These are phyloP conservation scores for Leccinum pachyderme DNA, from an alignment of 1,284 basidiomycete species.

Conservation along the genomic window DNA sequence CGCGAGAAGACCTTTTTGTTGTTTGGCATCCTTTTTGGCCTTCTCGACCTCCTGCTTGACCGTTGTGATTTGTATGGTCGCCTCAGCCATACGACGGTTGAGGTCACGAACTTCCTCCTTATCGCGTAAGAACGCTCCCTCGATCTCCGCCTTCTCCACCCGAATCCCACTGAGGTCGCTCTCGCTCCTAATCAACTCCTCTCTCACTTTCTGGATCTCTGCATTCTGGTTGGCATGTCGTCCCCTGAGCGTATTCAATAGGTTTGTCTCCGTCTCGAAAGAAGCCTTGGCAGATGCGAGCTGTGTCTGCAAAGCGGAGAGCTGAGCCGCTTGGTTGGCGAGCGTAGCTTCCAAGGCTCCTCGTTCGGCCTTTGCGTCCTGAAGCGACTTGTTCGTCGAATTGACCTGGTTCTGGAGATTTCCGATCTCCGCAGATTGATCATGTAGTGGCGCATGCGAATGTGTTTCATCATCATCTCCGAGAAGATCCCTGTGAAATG, in stretches of 20 bases:
- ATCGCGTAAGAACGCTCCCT: slow-evolving; percentile 84
- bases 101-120: slow-evolving; percentile 93
- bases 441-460: slow-evolving; percentile 54
- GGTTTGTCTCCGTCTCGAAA: slow-evolving; percentile 81
- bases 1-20: slow-evolving; percentile 92
- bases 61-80: slow-evolving; percentile 70
- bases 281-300: slow-evolving; percentile 74
- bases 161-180: slow-evolving; percentile 88
- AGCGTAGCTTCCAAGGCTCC: slow-evolving; percentile 55
- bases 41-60: slow-evolving; percentile 84
- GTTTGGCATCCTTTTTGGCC: slow-evolving; percentile 89
- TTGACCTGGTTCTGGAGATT: slow-evolving; percentile 82
- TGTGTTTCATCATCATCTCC: slow-evolving; percentile 64
- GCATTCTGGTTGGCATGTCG: slow-evolving; percentile 70
- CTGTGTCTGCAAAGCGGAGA: slow-evolving; percentile 74
- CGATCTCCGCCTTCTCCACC: slow-evolving; percentile 91
- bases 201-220: slow-evolving; percentile 74
- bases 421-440: slow-evolving; percentile 79
- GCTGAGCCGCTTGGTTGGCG: slow-evolving; percentile 63
- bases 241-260: slow-evolving; percentile 73
- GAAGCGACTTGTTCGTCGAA: slow-evolving; percentile 74
- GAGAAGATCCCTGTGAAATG: slow-evolving; percentile 52
- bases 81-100: slow-evolving; percentile 81
- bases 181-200: slow-evolving; percentile 87
- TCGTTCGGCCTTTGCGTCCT: slow-evolving; percentile 60